phyloP scores from a whole-genome alignment of 169 alveolate species.

The Babesia ovata region DNA sequence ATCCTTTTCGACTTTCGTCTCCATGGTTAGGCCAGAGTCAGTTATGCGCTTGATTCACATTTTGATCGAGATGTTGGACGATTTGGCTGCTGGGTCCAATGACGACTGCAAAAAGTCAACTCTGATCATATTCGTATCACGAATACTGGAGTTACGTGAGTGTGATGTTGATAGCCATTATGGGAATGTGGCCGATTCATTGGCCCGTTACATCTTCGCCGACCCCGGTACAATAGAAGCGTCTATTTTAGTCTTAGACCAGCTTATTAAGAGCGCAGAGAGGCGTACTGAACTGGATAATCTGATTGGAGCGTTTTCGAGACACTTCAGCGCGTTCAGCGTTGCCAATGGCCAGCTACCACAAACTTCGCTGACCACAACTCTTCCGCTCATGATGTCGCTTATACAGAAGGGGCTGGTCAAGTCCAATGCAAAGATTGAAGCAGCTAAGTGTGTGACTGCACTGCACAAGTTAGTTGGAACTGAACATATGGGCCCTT shows the following conservation, averaged over 20 bases:
- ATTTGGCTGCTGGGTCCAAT: constrained; percentile 11
- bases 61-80: constrained; percentile 31
- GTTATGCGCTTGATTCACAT: constrained; percentile 22
- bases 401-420: constrained; percentile 22
- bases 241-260: constrained; percentile 1
- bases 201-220: constrained; percentile 30
- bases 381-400: constrained; percentile 28
- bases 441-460: constrained; percentile 21
- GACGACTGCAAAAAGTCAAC: constrained; percentile 1
- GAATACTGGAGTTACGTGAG: constrained; percentile 27
- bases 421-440: constrained; percentile 28
- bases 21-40: constrained; percentile 18
- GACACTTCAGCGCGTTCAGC: constrained; percentile 1
- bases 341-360: not conserved
- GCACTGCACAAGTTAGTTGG: constrained; percentile 24
- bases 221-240: constrained; percentile 15
- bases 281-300: constrained; percentile 33
- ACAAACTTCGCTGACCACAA: not conserved
- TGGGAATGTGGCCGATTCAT: constrained; percentile 23
- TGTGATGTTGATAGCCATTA: constrained; percentile 18
- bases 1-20: constrained; percentile 15
- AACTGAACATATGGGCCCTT: constrained; percentile 40
- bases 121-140: not conserved
- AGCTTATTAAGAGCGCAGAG: constrained; percentile 33
- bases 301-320: constrained; percentile 8